phyloP scores from a whole-genome alignment of 805 yeast species.

The Millerago galiae region DNA sequence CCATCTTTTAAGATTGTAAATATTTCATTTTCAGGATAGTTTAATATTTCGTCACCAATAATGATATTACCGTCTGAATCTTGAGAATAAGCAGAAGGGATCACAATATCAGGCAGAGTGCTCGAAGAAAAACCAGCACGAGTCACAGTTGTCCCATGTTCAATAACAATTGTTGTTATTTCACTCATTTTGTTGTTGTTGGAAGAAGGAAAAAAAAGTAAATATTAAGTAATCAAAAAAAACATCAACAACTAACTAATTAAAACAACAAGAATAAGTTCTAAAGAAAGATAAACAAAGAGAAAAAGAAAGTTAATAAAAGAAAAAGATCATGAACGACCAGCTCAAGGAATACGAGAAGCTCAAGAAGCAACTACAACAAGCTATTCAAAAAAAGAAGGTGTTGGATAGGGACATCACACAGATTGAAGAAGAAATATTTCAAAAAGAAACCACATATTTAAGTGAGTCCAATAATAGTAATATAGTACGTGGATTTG shows the following conservation, averaged over 20 bases:
- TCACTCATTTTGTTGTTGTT: conserved; percentile 6
- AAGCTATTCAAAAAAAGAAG: conserved; percentile 53
- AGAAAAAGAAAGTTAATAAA: too few relatives aligned
- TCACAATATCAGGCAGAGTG: conserved; percentile 53
- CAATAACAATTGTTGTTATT: conserved; percentile 62
- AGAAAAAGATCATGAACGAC: conserved; percentile 11
- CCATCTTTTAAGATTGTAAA: conserved; percentile 62
- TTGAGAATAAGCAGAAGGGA: conserved; percentile 49
- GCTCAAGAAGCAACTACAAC: conserved; percentile 59
- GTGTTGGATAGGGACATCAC: conserved; percentile 59
- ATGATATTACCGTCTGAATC: conserved; percentile 22
- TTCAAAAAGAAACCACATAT: conserved; percentile 71
- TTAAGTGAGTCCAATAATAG: conserved; percentile 65
- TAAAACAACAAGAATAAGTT: too few relatives aligned
- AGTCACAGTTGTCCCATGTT: conserved; percentile 57
- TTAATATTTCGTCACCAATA: conserved; percentile 44
- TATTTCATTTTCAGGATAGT: conserved; percentile 22
- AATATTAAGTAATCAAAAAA: too few relatives aligned
- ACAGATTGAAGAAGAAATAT: conserved; percentile 68
- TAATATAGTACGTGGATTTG: conserved; percentile 88
- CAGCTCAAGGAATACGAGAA: conserved; percentile 49
- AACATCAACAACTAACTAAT: neutral
- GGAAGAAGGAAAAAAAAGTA: too few relatives aligned
- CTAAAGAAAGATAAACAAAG: too few relatives aligned
- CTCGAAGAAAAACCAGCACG: conserved; percentile 66